A percentile compares a stretch with the other conserved stretches of the same genome.
phyloP scores from a whole-genome alignment of 495 filamentous ascomycete genomes.

The Aspergillus incahuasiensis region DNA sequence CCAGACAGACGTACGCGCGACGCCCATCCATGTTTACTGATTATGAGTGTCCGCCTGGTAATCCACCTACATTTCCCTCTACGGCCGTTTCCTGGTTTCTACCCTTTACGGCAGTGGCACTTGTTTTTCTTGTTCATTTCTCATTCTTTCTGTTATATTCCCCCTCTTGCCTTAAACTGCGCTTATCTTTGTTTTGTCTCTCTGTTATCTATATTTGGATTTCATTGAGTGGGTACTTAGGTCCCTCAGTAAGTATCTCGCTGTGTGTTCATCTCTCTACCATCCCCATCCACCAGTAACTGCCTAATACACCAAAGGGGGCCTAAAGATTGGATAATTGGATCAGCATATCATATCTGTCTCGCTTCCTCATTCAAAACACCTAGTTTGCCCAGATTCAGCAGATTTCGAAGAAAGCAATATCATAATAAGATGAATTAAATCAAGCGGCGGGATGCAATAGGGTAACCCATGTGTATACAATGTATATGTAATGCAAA shows the following conservation, averaged over 20 bases:
- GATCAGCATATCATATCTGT: not conserved
- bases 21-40: not conserved
- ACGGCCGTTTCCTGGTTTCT: not conserved
- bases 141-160: slow-evolving; percentile 18
- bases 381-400: too few species aligned
- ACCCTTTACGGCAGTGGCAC: not conserved
- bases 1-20: slow-evolving; percentile 3
- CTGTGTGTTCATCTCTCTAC: slow-evolving; percentile 9
- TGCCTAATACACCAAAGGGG: not conserved
- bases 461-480: not conserved
- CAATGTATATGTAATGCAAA: not conserved
- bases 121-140: not conserved
- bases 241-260: slow-evolving; percentile 19
- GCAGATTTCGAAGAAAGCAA: too few species aligned
- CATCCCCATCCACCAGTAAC: not conserved
- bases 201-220: slow-evolving; percentile 5
- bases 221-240: slow-evolving; percentile 5
- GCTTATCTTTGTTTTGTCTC: slow-evolving; percentile 4
- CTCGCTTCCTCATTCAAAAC: not conserved
- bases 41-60: slow-evolving; percentile 6
- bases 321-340: not conserved
- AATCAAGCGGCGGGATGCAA: too few species aligned
- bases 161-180: slow-evolving; percentile 10
- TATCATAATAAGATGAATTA: not conserved
- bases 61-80: not conserved